These are phyloP conservation scores for Lanmaoa rubissima DNA, from an alignment of 768 basidiomycete species.

Conservation along the genomic window DNA sequence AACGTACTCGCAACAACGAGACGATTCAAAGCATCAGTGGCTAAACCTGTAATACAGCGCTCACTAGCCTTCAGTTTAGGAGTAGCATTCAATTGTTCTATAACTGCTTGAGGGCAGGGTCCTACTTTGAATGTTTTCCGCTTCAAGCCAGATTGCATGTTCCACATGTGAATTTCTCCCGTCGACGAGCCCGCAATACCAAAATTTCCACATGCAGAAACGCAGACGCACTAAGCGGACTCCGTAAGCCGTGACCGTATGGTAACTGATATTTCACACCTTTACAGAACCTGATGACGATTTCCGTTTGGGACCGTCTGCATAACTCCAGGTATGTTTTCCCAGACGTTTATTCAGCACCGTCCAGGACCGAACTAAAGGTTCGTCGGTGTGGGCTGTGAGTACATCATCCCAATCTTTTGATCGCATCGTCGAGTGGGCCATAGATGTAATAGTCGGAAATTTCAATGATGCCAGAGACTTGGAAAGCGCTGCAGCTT, in stretches of 20 bases:
- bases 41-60: constrained; percentile 76
- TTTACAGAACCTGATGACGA: constrained; percentile 62
- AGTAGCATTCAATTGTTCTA: constrained; percentile 40
- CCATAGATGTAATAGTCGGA: constrained; percentile 72
- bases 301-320: constrained; percentile 48
- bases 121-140: constrained; percentile 76
- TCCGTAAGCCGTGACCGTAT: neutral
- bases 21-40: constrained; percentile 81
- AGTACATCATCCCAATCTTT: constrained; percentile 99
- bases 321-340: constrained; percentile 65
- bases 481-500: constrained; percentile 74
- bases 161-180: constrained; percentile 87
- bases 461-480: constrained; percentile 83
- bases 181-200: constrained; percentile 81
- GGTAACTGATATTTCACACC: constrained; percentile 40
- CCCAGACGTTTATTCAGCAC: constrained; percentile 81
- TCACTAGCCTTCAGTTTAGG: constrained; percentile 42
- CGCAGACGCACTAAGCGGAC: constrained; percentile 64
- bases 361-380: constrained; percentile 83
- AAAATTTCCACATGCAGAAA: constrained; percentile 96
- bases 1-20: constrained; percentile 79
- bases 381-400: constrained; percentile 84
- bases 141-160: constrained; percentile 91
- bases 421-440: constrained; percentile 74
- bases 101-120: constrained; percentile 54